Percentiles rank a stretch among this genome's conserved stretches.
Conservation (phyloP, 495 filamentous ascomycete species). For the Penicillium cinerascens region DNA sequence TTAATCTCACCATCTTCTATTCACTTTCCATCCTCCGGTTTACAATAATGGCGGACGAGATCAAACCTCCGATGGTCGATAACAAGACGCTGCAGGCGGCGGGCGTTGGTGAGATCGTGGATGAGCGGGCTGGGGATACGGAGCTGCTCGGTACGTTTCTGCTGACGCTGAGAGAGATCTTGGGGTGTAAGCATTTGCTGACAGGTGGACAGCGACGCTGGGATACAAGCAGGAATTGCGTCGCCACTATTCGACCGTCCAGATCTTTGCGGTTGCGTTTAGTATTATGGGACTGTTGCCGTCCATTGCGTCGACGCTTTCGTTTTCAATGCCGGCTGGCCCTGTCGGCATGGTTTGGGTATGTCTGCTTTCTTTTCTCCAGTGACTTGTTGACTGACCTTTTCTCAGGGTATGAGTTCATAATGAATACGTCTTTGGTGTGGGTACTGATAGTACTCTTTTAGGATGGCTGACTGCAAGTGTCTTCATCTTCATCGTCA, state of each 20-base stretch:
- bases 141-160: slow-evolving; percentile 28
- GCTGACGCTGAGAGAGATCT: background rate
- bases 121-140: slow-evolving; percentile 22
- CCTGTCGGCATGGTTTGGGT: slow-evolving; percentile 71
- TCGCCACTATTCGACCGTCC: slow-evolving; percentile 61
- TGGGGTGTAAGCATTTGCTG: background rate
- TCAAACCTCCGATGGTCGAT: slow-evolving; percentile 9
- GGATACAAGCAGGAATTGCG: slow-evolving; percentile 71
- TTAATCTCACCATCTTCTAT: background rate
- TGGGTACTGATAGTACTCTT: slow-evolving; percentile 4
- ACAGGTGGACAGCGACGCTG: slow-evolving; percentile 30
- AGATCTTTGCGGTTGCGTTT: slow-evolving; percentile 70
- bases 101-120: slow-evolving; percentile 3
- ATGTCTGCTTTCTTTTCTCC: background rate
- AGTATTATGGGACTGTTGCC: slow-evolving; percentile 72
- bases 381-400: slow-evolving; percentile 11
- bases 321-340: slow-evolving; percentile 64
- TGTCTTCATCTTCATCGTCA: slow-evolving; percentile 61
- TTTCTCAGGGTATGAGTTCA: slow-evolving; percentile 21
- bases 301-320: slow-evolving; percentile 62
- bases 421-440: background rate
- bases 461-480: slow-evolving; percentile 61
- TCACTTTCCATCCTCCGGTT: background rate
- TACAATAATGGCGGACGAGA: slow-evolving; percentile 12
- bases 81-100: background rate